Evolutionary conservation across 2,329 filamentous ascomycete species (phyloP), one percentile per base, ranked within the genome.

Genomic region (Fusarium austroafricanum): DNA sequence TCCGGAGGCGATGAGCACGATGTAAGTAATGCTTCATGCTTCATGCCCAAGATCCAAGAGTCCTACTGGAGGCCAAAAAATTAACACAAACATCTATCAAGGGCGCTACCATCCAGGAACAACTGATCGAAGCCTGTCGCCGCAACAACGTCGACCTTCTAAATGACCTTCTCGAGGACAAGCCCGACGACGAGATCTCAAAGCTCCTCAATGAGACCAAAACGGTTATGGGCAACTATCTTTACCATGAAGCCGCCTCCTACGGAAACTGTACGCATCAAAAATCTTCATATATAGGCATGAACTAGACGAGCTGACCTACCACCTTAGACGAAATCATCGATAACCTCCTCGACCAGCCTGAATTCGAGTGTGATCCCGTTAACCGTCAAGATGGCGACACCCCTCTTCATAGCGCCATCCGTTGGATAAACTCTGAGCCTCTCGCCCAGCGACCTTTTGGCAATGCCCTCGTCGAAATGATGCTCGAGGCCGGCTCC

Each of bases 121-220:
- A 92, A 75, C 87, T 98, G 73, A 89, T 98, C 80, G 95, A 97
- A 83, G 93, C 96, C 74, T 97, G 92, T 82, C 93, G 95, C 65
- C 89, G 94, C 76, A 95, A 98, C 86, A 97, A 98, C 81, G 90
- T 90, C 71, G 90, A 95, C 54, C 89, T 98, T 63, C 88, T 98
- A 57, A 82, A 87, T 73, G 90, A 96, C 74, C 86, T 94, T 58
- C 85, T 97, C 71, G 81, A 86, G 40, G 81, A 82, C 69, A 86
- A 87, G 69, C 80, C 82, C 60, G 88, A 90, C 55, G 85, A 88
- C 61, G 85, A 92, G 74, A 88, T 93, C 63, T 89, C 94, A 33
- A 79, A 87, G 50, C 89, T 97, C 70, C 89, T 99, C 78, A 99
- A 99, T 83, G 86, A 88, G 46, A 92, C 94, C 50, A 92, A 88